Percentiles rank a stretch among this genome's conserved stretches.
phyloP scores from a whole-genome alignment of 163 green algal species.

The Trebouxiophyceae sp. region DNA sequence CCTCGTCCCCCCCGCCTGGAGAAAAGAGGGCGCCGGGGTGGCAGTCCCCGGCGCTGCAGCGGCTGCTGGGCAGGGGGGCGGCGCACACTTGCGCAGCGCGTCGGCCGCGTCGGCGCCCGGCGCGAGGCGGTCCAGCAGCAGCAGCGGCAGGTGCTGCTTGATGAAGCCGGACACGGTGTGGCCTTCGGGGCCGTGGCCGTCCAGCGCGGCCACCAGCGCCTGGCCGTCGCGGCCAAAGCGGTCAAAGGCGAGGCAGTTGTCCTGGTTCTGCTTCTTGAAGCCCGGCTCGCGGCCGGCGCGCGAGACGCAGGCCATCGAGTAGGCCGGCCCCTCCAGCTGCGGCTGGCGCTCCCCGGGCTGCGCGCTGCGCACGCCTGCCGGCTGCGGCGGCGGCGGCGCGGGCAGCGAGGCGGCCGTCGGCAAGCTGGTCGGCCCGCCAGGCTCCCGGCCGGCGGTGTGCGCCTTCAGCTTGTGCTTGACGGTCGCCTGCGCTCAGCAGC shows the following conservation, averaged over 20 bases:
- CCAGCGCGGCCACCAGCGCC: slow-evolving; percentile 46
- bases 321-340: not conserved
- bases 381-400: no score
- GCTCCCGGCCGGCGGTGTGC: no score
- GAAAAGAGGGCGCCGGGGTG: no score
- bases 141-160: slow-evolving; percentile 63
- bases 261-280: slow-evolving; percentile 77
- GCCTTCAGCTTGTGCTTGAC: no score
- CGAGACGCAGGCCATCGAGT: slow-evolving; percentile 61
- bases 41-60: no score
- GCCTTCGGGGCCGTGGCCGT: slow-evolving; percentile 74
- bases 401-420: not conserved
- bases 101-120: slow-evolving; percentile 30
- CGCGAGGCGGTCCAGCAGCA: slow-evolving; percentile 59
- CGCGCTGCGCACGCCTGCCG: not conserved
- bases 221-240: slow-evolving; percentile 50
- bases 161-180: slow-evolving; percentile 67
- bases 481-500: no score
- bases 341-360: not conserved
- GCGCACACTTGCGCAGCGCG: no score
- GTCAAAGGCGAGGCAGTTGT: slow-evolving; percentile 76
- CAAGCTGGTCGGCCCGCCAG: slow-evolving; percentile 5
- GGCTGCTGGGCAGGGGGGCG: no score
- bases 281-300: slow-evolving; percentile 56
- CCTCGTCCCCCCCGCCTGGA: no score